Conservation (phyloP, 257 asterid species). For the Scutellaria baicalensis region DNA sequence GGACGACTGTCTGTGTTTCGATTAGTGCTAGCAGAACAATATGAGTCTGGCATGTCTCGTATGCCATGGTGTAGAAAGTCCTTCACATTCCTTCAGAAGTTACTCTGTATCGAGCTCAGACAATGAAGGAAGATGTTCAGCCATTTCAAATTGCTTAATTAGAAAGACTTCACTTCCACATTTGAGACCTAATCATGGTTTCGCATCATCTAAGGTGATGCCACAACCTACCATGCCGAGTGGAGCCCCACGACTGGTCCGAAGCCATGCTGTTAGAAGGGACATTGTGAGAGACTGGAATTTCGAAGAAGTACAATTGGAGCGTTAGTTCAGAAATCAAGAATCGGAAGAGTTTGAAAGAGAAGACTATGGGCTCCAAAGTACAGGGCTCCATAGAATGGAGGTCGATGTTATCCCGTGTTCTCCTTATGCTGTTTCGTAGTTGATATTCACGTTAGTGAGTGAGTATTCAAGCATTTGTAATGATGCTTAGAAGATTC, state of each 20-base stretch:
- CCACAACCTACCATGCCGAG: slow-evolving; percentile 58
- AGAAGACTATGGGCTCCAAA: background rate
- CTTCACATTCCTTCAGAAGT: slow-evolving; percentile 81
- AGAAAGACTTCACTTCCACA: slow-evolving; percentile 40
- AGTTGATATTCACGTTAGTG: slow-evolving; percentile 11
- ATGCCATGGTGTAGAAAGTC: slow-evolving; percentile 87
- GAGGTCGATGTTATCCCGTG: slow-evolving; percentile 11
- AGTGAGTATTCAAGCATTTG: slow-evolving; percentile 20
- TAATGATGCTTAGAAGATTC: slow-evolving; percentile 5
- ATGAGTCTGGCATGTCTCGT: slow-evolving; percentile 94
- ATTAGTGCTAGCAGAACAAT: slow-evolving; percentile 15
- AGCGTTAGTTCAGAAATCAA: slow-evolving; percentile 30
- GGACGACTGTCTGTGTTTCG: slow-evolving; percentile 2
- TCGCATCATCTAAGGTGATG: slow-evolving; percentile 66
- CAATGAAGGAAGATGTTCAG: slow-evolving; percentile 75
- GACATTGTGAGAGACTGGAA: slow-evolving; percentile 92
- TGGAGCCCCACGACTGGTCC: slow-evolving; percentile 64
- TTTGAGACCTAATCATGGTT: slow-evolving; percentile 33
- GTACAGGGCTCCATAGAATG: slow-evolving; percentile 8
- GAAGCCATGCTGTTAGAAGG: slow-evolving; percentile 87
- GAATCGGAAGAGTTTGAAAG: background rate
- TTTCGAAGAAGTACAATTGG: slow-evolving; percentile 54
- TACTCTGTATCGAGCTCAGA: slow-evolving; percentile 84
- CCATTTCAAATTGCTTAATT: slow-evolving; percentile 57
- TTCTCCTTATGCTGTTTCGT: slow-evolving; percentile 11